Evolutionary conservation across 1,284 basidiomycete species (phyloP).

Genomic region (Cryptococcus depauperatus): DNA sequence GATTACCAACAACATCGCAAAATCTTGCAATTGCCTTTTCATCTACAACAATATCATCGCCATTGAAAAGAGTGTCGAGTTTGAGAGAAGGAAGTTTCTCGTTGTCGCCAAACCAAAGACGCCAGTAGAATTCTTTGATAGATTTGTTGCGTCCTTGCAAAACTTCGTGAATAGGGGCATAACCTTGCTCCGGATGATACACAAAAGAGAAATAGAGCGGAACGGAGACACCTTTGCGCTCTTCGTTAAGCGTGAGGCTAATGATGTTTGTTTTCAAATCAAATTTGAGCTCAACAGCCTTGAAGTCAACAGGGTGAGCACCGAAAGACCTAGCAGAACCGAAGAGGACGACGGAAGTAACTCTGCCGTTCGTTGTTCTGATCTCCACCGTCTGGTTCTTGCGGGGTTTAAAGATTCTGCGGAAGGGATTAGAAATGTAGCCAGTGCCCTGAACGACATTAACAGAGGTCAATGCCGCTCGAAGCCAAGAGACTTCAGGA

Average conservation of each 20-base stretch:
- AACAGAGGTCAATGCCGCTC: slow-evolving; percentile 71
- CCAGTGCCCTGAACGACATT: slow-evolving; percentile 76
- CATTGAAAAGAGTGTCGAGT: slow-evolving; percentile 66
- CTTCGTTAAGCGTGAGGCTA: slow-evolving; percentile 54
- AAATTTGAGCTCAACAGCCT: slow-evolving; percentile 71
- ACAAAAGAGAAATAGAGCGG: slow-evolving; percentile 75
- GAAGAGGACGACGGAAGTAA: slow-evolving; percentile 54
- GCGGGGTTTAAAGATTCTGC: slow-evolving; percentile 77
- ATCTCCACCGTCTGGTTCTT: slow-evolving; percentile 63
- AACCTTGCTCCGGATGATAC: slow-evolving; percentile 83
- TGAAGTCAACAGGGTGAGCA: slow-evolving; percentile 64
- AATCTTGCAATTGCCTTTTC: slow-evolving; percentile 73
- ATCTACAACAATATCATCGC: slow-evolving; percentile 72
- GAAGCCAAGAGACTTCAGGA: slow-evolving; percentile 70
- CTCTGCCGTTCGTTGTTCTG: slow-evolving; percentile 43
- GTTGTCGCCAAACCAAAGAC: slow-evolving; percentile 86
- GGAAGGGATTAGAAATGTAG: slow-evolving; percentile 83
- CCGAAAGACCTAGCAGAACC: slow-evolving; percentile 78
- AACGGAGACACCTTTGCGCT: slow-evolving; percentile 65
- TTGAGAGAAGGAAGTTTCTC: slow-evolving; percentile 64
- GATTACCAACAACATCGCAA: slow-evolving; percentile 88
- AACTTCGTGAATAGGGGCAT: slow-evolving; percentile 88
- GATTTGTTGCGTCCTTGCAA: slow-evolving; percentile 74
- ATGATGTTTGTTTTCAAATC: slow-evolving; percentile 47
- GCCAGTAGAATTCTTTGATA: slow-evolving; percentile 97